phyloP scores from a whole-genome alignment of 2,329 filamentous ascomycete genomes.

The Calonectria pauciramosa region DNA sequence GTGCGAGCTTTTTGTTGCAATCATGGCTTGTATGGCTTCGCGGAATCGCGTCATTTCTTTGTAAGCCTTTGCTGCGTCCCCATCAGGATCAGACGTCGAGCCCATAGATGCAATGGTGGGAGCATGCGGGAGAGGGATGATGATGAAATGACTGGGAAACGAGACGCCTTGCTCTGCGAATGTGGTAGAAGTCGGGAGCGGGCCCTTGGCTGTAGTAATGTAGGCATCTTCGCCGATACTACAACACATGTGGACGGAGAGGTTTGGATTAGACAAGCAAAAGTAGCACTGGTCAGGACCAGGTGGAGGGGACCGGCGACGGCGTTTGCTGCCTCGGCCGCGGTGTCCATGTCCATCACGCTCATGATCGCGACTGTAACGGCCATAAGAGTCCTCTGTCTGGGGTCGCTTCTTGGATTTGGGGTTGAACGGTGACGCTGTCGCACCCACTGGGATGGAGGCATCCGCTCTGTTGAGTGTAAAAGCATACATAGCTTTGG shows the following conservation, averaged over 20 bases:
- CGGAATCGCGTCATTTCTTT: conserved; percentile 89
- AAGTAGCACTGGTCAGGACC: conserved; percentile 92
- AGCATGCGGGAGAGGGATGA: conserved; percentile 88
- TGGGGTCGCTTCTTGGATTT: conserved; percentile 70
- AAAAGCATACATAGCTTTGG: conserved; percentile 87
- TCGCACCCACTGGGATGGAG: conserved; percentile 77
- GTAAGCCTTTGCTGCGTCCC: conserved; percentile 72
- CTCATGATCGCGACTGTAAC: conserved; percentile 65
- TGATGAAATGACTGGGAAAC: conserved; percentile 89
- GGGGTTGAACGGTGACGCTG: conserved; percentile 78
- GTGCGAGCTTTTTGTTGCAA: conserved; percentile 67
- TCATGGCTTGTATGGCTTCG: conserved; percentile 82
- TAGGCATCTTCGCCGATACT: conserved; percentile 91
- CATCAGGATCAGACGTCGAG: conserved; percentile 63
- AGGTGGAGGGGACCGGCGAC: conserved; percentile 67
- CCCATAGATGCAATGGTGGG: conserved; percentile 80
- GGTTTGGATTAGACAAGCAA: conserved; percentile 88
- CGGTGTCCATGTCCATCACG: conserved; percentile 59
- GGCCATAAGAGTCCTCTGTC: conserved; percentile 63
- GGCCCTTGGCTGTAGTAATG: conserved; percentile 92
- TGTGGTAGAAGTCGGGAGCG: conserved; percentile 79
- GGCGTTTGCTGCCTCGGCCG: conserved; percentile 61
- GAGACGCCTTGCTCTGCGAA: conserved; percentile 75
- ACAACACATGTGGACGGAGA: conserved; percentile 89
- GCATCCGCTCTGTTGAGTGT: conserved; percentile 76